Conservation (phyloP, 768 basidiomycete genomes). For the Lentinula aciculospora region DNA sequence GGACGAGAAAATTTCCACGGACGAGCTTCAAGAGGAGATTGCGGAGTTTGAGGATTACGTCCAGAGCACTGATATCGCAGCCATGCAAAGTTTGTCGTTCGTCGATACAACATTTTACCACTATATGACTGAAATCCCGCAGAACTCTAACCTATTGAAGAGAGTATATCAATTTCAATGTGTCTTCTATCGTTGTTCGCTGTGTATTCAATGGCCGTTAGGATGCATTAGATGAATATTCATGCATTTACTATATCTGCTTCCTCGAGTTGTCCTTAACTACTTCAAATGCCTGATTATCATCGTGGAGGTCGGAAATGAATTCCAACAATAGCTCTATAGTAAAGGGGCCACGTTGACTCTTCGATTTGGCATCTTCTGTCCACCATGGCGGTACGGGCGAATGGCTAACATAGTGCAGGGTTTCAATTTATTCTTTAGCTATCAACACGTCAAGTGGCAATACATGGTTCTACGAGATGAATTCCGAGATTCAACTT, state of each 20-base stretch:
- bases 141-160: neutral
- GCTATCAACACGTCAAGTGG: slow-evolving; percentile 1
- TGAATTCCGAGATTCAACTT: neutral
- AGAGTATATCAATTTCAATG: neutral
- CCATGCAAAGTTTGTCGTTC: slow-evolving; percentile 80
- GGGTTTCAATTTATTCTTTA: neutral
- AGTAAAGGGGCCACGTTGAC: neutral
- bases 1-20: slow-evolving; percentile 91
- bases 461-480: neutral
- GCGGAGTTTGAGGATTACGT: slow-evolving; percentile 81
- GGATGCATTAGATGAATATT: too few relatives aligned
- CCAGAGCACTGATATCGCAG: slow-evolving; percentile 87
- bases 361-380: slow-evolving; percentile 1
- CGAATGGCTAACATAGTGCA: neutral
- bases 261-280: neutral
- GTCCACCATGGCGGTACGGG: neutral
- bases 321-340: neutral
- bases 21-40: slow-evolving; percentile 91
- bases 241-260: too few relatives aligned
- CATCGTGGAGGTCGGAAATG: slow-evolving; percentile 5
- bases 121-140: neutral
- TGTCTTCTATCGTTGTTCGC: neutral
- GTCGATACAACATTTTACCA: neutral
- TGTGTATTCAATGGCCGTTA: neutral
- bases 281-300: neutral